A percentile compares a stretch with the other conserved stretches of the same genome.
Conservation (phyloP, 2,329 filamentous ascomycete genomes). For the Tolypocladium amazonense region DNA sequence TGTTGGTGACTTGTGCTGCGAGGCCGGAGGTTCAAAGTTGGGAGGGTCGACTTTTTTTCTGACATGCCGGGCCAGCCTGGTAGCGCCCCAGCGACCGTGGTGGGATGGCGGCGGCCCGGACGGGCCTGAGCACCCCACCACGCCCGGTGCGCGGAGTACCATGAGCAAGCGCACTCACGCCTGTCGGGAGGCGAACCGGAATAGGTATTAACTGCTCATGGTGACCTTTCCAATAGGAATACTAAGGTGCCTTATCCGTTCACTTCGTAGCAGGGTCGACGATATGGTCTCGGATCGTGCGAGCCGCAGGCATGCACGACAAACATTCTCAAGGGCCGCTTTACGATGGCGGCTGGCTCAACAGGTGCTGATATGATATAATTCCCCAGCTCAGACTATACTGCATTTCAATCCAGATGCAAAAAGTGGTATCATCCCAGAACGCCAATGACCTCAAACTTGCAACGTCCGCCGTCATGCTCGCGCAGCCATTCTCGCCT, state of each 20-base stretch:
- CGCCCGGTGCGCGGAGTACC: not conserved
- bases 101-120: not conserved
- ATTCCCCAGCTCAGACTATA: too few relatives aligned
- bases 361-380: too few relatives aligned
- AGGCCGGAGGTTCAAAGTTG: not conserved
- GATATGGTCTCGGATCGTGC: not conserved
- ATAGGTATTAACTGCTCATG: not conserved
- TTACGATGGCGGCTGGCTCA: not conserved
- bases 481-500: conserved; percentile 35
- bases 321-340: not conserved
- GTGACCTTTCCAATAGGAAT: too few relatives aligned
- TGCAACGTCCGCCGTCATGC: conserved; percentile 7
- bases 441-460: not conserved
- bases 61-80: not conserved
- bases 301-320: not conserved
- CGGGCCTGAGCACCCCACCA: not conserved
- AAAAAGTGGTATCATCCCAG: not conserved
- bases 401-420: not conserved
- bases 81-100: not conserved
- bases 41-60: not conserved
- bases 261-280: not conserved
- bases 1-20: not conserved
- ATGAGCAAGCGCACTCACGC: too few relatives aligned
- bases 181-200: too few relatives aligned
- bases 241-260: too few relatives aligned